Evolutionary conservation across 2,329 filamentous ascomycete genomes (phyloP), one percentile per base, ranked within the genome.

Genomic region (Colletotrichum trifolii): DNA sequence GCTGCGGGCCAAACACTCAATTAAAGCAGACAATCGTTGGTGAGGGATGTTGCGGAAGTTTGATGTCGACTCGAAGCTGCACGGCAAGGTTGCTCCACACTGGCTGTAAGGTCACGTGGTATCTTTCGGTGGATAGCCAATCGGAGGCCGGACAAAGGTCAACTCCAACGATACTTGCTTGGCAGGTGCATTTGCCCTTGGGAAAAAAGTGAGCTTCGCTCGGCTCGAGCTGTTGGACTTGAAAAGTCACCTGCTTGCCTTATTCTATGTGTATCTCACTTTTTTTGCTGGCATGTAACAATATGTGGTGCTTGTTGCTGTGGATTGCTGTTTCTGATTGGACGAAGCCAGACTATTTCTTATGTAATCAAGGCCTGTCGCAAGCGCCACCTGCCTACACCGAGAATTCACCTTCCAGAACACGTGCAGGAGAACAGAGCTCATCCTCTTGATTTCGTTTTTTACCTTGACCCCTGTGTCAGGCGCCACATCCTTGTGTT

Each of bases 31-130:
- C 39, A 34, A 60, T 39, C 58, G 45, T 65, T 67, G 65, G 39
- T 61, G 56, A 56, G 55, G 65, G 60, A 61, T 66, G 52, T 63
- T 62, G 54, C 53, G 67, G 49, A 68, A 60, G 67, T 65, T 68
- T 68, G 67, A 67, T 49, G 63, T 68, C 66, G 36, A 60, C 50
- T 67, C 64, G 66, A 58, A 64, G 64, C 64, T 66, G 60, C 64
- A 66, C 60, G 60, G 48, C 25, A 54, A 35, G 42, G 36, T 35
- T 58, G 59, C 54, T 58, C 60, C 60, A 64, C 64, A 46, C 35
- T 2, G 9, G 10, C 3, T 2, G 7, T 11, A 2, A 10, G 12
- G 42, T 68, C 67, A 68, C 67, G 67, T 68, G 67, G 17, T 5
- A 1, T 1, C 2, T 0, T 0, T 45, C 59, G 55, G 63, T 67